A percentile compares a stretch with the other conserved stretches of the same genome.
phyloP scores from a whole-genome alignment of 2,329 filamentous ascomycete species.

The Tolypocladium paradoxum region DNA sequence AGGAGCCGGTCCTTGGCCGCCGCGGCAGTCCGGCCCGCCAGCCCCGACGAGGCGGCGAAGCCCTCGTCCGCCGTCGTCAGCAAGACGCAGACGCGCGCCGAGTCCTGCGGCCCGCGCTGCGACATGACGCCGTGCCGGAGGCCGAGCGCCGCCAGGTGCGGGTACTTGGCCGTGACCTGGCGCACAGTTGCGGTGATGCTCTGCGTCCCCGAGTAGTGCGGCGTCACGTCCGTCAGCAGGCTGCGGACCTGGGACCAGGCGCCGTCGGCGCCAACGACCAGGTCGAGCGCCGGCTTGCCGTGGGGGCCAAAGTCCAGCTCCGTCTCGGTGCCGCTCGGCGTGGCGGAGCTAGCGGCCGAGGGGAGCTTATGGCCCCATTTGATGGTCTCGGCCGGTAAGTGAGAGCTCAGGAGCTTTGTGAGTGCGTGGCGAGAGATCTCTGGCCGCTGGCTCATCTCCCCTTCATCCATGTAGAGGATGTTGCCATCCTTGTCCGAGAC shows the following conservation, averaged over 20 bases:
- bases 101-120: background rate
- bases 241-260: background rate
- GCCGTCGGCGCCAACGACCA: constrained; percentile 10
- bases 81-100: background rate
- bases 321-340: background rate
- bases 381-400: constrained; percentile 14
- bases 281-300: constrained; percentile 6
- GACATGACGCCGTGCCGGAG: background rate
- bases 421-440: constrained; percentile 28
- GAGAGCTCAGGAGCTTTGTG: constrained; percentile 19
- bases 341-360: background rate
- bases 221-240: background rate
- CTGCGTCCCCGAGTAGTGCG: background rate
- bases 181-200: background rate
- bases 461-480: constrained; percentile 8
- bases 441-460: constrained; percentile 14
- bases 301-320: constrained; percentile 13
- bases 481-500: constrained; percentile 16
- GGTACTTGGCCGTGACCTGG: background rate
- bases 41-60: constrained; percentile 10
- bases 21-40: background rate
- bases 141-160: background rate
- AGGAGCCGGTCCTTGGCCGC: constrained; percentile 12
- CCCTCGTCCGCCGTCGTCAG: background rate
- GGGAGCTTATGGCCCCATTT: constrained; percentile 11